Evolutionary conservation across 257 asterid species (phyloP), one percentile per base, ranked within the genome.

Genomic region (Solanum chiquidenum): DNA sequence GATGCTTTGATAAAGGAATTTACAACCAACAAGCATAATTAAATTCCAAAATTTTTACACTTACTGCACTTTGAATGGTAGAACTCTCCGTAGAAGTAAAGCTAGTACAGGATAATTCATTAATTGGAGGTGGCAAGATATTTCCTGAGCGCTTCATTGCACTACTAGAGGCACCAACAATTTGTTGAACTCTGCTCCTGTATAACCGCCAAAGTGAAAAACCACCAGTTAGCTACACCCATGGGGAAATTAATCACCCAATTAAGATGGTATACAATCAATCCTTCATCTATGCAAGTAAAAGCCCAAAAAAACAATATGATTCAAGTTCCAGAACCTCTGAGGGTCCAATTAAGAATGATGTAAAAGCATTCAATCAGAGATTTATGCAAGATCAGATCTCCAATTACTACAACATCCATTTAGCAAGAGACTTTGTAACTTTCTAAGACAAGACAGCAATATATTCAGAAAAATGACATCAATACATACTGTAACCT

Each of bases 131-230:
- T 85, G 99, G 99, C 93, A 96, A 91, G 88, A 92, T 86, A 88
- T 88, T 88, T 90, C 99, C 99, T 12, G 94, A 86, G 83, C 95
- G 97, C 76, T 92, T 91, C 88, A 85, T 76, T 85, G 79, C 87
- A 89, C 86, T 93, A 91, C 91, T 91, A 85, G 95, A 52, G 89
- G 92, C 93, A 90, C 99, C 99, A 89, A 90, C 98, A 88, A 94
- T 94, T 93, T 95, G 95, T 90, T 96, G 98, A 71, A 95, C 99
- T 90, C 98, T 93, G 93, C 92, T 94, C 95, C 99, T 96, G 74
- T 64, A 91, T 66, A 88, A 86, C 42, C 60, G 80, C 72, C 84
- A 86, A 60, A 44, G 52, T 86, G 84, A 66, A 88, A 84, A 87
- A 83, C 83, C 76, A 86, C 89, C 35, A 88, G 58, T 38, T 77